These are phyloP conservation scores for Ogataea siamensis DNA, from an alignment of 805 yeast genomes.

Conservation along the genomic window DNA sequence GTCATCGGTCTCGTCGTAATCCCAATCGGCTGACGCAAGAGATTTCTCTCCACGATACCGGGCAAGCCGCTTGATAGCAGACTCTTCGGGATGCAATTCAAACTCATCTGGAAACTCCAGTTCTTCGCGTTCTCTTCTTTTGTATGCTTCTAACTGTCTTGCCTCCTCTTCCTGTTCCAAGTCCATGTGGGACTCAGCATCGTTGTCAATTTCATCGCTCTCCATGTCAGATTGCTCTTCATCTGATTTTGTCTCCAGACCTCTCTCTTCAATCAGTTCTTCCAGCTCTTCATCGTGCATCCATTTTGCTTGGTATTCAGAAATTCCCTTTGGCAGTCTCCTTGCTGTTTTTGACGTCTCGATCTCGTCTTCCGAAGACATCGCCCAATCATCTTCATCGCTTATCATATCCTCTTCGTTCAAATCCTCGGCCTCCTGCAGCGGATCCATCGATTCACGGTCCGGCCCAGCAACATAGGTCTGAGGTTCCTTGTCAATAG, in stretches of 20 bases:
- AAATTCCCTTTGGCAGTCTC: constrained; percentile 65
- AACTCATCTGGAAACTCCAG: constrained; percentile 94
- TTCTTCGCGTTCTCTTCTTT: constrained; percentile 75
- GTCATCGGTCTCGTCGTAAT: constrained; percentile 75
- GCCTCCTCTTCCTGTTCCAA: constrained; percentile 80
- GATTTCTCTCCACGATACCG: constrained; percentile 88
- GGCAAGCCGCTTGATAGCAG: constrained; percentile 70
- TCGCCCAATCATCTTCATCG: constrained; percentile 38
- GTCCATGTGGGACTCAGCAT: constrained; percentile 65
- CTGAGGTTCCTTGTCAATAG: constrained; percentile 32
- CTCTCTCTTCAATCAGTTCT: constrained; percentile 38
- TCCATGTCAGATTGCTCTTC: constrained; percentile 35
- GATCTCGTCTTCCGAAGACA: constrained; percentile 22
- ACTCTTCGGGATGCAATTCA: constrained; percentile 73
- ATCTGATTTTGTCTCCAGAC: constrained; percentile 41
- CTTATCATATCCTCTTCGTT: constrained; percentile 30
- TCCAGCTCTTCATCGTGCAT: constrained; percentile 57
- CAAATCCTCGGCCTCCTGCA: constrained; percentile 52
- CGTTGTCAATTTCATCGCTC: constrained; percentile 40
- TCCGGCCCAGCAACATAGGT: constrained; percentile 37
- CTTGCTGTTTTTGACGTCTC: constrained; percentile 31
- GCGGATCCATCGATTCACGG: constrained; percentile 59
- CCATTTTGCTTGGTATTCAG: constrained; percentile 79
- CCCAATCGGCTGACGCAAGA: constrained; percentile 80
- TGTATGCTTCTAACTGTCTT: constrained; percentile 66